Evolutionary conservation across 768 basidiomycete genomes (phyloP).

Genomic region (Polyporus arcularius): DNA sequence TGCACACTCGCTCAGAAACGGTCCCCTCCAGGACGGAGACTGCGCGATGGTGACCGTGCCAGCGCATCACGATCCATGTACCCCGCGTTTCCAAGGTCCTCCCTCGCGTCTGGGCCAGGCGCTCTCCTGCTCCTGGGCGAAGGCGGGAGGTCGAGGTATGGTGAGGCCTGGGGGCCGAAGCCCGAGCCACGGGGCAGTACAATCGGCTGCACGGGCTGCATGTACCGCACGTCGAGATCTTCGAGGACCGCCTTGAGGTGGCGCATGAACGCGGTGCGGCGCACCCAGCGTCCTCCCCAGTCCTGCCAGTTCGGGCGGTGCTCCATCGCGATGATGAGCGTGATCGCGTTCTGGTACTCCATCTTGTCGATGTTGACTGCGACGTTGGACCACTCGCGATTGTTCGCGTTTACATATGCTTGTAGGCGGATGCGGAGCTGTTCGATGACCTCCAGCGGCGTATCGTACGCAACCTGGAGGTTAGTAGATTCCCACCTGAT

Average conservation of each 20-base stretch:
- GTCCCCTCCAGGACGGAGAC: slow-evolving; percentile 16
- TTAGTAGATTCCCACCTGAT: slow-evolving; percentile 68
- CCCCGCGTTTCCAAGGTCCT: slow-evolving; percentile 18
- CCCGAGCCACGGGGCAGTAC: slow-evolving; percentile 42
- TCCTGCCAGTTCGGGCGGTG: slow-evolving; percentile 87
- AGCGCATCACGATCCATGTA: slow-evolving; percentile 5
- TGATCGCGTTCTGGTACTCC: slow-evolving; percentile 74
- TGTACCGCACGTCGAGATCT: slow-evolving; percentile 72
- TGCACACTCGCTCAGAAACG: slow-evolving; percentile 8
- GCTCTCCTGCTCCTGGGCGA: slow-evolving; percentile 7
- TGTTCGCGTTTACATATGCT: slow-evolving; percentile 61
- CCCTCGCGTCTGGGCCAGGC: slow-evolving; percentile 6
- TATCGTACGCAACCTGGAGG: slow-evolving; percentile 66
- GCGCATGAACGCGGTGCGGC: slow-evolving; percentile 77
- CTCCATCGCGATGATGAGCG: slow-evolving; percentile 68
- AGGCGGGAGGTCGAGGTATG: slow-evolving; percentile 11
- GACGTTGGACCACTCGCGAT: slow-evolving; percentile 70
- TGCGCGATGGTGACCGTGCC: slow-evolving; percentile 16
- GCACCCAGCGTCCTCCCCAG: slow-evolving; percentile 79
- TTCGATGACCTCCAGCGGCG: slow-evolving; percentile 70
- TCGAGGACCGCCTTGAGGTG: slow-evolving; percentile 69
- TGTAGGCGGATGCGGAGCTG: slow-evolving; percentile 57
- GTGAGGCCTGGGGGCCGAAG: background rate
- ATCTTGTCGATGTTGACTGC: slow-evolving; percentile 75
- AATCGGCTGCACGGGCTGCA: slow-evolving; percentile 73